These are phyloP conservation scores for Cylindrotheca closterium DNA, from an alignment of 108 stramenopile genomes.

Conservation along the genomic window DNA sequence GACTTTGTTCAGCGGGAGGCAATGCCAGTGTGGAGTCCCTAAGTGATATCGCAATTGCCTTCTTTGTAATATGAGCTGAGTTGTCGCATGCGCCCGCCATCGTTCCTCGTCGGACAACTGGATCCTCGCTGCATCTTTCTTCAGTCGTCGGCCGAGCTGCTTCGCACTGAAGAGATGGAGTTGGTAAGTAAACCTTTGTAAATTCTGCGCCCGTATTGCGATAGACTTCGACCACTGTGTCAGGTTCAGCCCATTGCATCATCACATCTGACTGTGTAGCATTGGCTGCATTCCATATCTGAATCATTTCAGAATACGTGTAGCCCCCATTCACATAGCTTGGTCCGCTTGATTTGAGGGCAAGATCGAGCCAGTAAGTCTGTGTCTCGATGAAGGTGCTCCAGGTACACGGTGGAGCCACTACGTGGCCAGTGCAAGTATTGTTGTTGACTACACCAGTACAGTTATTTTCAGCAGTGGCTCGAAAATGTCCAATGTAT, in stretches of 20 bases:
- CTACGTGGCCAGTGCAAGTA: slow-evolving; percentile 36
- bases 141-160: slow-evolving; percentile 1
- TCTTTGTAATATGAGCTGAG: slow-evolving; percentile 1
- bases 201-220: slow-evolving; percentile 30
- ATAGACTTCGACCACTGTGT: slow-evolving; percentile 13
- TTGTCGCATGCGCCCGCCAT: slow-evolving; percentile 30
- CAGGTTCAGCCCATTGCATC: slow-evolving; percentile 37
- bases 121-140: slow-evolving; percentile 12
- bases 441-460: slow-evolving; percentile 3
- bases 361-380: slow-evolving; percentile 15
- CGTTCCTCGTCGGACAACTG: slow-evolving; percentile 16
- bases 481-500: slow-evolving; percentile 41
- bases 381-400: slow-evolving; percentile 16
- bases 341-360: slow-evolving; percentile 10
- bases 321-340: slow-evolving; percentile 29
- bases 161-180: slow-evolving; percentile 19
- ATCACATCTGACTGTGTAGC: slow-evolving; percentile 33
- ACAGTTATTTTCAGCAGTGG: slow-evolving; percentile 40
- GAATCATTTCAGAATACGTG: slow-evolving; percentile 19
- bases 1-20: slow-evolving; percentile 1
- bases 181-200: slow-evolving; percentile 13
- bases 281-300: slow-evolving; percentile 46
- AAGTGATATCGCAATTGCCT: slow-evolving; percentile 7
- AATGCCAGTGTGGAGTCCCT: slow-evolving; percentile 1
- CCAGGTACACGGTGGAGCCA: slow-evolving; percentile 27